Percentiles rank a stretch among this genome's conserved stretches.
Conservation (phyloP, 768 basidiomycete genomes). For the Boletus eberwhitei region DNA sequence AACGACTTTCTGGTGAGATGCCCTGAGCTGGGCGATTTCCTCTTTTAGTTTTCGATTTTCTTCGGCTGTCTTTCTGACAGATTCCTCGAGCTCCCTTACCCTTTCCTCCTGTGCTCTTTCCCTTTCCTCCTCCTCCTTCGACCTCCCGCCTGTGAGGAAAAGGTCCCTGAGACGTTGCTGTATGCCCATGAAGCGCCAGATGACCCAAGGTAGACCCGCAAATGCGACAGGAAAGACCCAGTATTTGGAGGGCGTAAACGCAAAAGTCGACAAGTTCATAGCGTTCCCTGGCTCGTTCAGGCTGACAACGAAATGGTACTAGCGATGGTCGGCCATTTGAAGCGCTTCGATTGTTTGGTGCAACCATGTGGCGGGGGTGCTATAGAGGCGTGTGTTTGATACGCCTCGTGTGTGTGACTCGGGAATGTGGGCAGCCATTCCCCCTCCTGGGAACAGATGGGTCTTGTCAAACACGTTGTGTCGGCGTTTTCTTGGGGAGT, state of each 20-base stretch:
- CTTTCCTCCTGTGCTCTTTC: constrained; percentile 12
- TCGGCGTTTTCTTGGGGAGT: constrained; percentile 8
- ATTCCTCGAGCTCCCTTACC: constrained; percentile 18
- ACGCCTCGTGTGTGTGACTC: constrained; percentile 23
- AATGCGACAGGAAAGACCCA: constrained; percentile 30
- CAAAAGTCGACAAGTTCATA: constrained; percentile 31
- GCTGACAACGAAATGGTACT: constrained; percentile 15
- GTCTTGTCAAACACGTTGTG: constrained; percentile 19
- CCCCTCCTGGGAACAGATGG: constrained; percentile 12
- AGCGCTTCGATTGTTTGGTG: constrained; percentile 21
- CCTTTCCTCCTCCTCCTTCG: constrained; percentile 22
- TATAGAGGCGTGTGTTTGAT: constrained; percentile 18
- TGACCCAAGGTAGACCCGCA: constrained; percentile 24
- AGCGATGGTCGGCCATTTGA: constrained; percentile 26
- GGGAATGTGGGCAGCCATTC: neutral
- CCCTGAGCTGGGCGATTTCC: constrained; percentile 14
- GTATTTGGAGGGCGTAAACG: constrained; percentile 25
- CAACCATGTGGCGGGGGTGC: constrained; percentile 29
- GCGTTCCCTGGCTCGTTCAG: constrained; percentile 17
- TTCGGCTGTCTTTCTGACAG: neutral
- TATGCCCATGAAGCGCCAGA: constrained; percentile 12
- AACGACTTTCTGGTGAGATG: neutral
- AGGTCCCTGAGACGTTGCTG: neutral
- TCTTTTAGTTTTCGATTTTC: constrained; percentile 20
- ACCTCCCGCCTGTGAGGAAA: neutral